Conservation (phyloP, 2,329 filamentous ascomycete genomes). For the Phymatotrichopsis omnivora region DNA sequence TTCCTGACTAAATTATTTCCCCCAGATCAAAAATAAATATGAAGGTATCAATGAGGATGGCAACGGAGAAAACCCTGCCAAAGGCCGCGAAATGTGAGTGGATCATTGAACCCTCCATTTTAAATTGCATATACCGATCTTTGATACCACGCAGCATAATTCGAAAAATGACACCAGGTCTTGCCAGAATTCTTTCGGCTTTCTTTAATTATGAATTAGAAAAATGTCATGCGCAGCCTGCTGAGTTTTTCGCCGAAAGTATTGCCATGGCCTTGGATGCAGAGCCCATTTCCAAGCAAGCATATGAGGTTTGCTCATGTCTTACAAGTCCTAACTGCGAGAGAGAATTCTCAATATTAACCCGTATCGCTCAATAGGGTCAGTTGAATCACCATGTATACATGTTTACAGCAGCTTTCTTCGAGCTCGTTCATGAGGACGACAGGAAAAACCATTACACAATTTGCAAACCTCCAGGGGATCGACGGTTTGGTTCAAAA, state of each 20-base stretch:
- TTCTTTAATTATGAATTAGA: too few relatives aligned
- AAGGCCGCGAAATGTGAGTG: conserved; percentile 14
- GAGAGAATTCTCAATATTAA: neutral
- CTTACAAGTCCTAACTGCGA: neutral
- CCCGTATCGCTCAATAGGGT: neutral
- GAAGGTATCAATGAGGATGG: conserved; percentile 11
- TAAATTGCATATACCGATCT: neutral
- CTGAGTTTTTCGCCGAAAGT: neutral
- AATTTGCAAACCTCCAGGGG: neutral
- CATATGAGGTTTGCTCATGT: conserved; percentile 1
- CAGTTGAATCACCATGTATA: conserved; percentile 8
- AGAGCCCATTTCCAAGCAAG: neutral
- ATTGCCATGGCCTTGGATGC: conserved; percentile 1
- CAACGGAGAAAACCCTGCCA: conserved; percentile 1
- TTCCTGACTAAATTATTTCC: too few relatives aligned
- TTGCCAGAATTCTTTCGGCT: too few relatives aligned
- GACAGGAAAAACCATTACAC: neutral
- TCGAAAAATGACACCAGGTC: conserved; percentile 5
- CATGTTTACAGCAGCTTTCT: conserved; percentile 8
- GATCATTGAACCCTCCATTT: neutral
- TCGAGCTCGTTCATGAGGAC: conserved; percentile 6
- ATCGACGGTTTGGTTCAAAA: conserved; percentile 8
- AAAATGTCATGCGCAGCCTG: neutral
- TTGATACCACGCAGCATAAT: neutral
- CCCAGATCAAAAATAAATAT: neutral